Percentiles rank a stretch among this genome's conserved stretches.
Evolutionary conservation across 768 basidiomycete species (phyloP).

Genomic region (Termitomyces sp.): DNA sequence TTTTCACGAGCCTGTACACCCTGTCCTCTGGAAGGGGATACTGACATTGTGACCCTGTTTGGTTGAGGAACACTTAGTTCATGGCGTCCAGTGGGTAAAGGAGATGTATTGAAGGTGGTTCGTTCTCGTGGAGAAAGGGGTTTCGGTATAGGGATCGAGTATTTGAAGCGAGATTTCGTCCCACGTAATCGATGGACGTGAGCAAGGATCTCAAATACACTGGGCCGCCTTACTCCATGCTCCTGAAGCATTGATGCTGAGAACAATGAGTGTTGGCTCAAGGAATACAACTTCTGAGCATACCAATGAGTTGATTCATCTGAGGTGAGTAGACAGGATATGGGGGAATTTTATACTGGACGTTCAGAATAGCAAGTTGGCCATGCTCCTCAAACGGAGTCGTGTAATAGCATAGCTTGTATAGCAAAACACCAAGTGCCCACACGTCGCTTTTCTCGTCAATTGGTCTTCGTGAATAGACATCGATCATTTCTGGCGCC

Average conservation of each 20-base stretch:
- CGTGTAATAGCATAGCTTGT: constrained; percentile 99
- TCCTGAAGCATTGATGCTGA: constrained; percentile 91
- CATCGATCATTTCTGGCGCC: constrained; percentile 98
- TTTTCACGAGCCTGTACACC: constrained; percentile 73
- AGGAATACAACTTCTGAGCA: constrained; percentile 20
- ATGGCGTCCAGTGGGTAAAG: constrained; percentile 22
- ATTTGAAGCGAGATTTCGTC: constrained; percentile 77
- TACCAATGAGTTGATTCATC: constrained; percentile 83
- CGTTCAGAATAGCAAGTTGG: constrained; percentile 92
- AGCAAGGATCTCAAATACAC: constrained; percentile 82
- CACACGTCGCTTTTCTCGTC: constrained; percentile 97
- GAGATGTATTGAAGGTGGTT: constrained; percentile 26
- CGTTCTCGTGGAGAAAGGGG: constrained; percentile 41
- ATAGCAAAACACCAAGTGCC: constrained; percentile 95
- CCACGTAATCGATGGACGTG: constrained; percentile 86
- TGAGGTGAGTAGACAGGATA: constrained; percentile 85
- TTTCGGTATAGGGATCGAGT: constrained; percentile 52
- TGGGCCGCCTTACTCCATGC: constrained; percentile 82
- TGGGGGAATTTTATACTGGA: constrained; percentile 89
- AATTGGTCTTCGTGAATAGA: constrained; percentile 75
- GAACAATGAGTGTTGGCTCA: constrained; percentile 12
- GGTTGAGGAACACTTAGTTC: constrained; percentile 25
- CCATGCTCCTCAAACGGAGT: constrained; percentile 99
- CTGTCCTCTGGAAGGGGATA: constrained; percentile 37
- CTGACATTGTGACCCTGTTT: constrained; percentile 21